Evolutionary conservation across 345 rosid species (phyloP).

Genomic region (Punica granatum): DNA sequence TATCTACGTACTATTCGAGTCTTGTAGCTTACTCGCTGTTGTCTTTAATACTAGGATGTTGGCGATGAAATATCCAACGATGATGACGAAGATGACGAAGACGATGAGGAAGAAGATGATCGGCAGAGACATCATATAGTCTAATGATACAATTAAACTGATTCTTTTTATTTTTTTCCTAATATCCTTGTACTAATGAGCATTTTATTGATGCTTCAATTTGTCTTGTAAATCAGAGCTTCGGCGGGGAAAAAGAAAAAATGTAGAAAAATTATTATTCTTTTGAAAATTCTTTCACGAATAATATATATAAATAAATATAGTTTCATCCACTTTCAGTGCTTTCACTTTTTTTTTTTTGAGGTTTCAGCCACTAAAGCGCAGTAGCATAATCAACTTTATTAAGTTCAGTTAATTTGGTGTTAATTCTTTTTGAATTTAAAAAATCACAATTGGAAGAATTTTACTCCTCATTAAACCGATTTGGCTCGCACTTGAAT

Average conservation of each 20-base stretch:
- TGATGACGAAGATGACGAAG: neutral
- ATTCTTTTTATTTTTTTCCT: neutral
- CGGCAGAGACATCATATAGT: slow-evolving; percentile 14
- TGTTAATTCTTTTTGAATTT: too few relatives aligned
- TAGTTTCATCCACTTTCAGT: neutral
- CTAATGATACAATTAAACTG: neutral
- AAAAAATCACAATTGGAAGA: too few relatives aligned
- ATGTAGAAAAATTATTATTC: neutral
- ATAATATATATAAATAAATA: neutral
- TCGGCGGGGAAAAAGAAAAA: neutral
- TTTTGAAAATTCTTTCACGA: neutral
- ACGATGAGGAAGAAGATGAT: neutral
- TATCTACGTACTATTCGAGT: too few relatives aligned
- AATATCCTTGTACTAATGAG: neutral
- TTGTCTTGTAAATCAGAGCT: slow-evolving; percentile 2
- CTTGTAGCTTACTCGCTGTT: neutral
- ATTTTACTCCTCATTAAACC: too few relatives aligned
- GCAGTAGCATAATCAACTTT: too few relatives aligned
- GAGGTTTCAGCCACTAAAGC: too few relatives aligned
- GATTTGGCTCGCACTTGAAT: too few relatives aligned
- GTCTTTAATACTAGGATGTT: neutral
- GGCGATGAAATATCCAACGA: neutral
- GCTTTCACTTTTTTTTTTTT: neutral
- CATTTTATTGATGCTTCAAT: neutral
- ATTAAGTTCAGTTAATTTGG: too few relatives aligned